phyloP scores from a whole-genome alignment of 805 yeast genomes.

The Priceomyces haplophilus region DNA sequence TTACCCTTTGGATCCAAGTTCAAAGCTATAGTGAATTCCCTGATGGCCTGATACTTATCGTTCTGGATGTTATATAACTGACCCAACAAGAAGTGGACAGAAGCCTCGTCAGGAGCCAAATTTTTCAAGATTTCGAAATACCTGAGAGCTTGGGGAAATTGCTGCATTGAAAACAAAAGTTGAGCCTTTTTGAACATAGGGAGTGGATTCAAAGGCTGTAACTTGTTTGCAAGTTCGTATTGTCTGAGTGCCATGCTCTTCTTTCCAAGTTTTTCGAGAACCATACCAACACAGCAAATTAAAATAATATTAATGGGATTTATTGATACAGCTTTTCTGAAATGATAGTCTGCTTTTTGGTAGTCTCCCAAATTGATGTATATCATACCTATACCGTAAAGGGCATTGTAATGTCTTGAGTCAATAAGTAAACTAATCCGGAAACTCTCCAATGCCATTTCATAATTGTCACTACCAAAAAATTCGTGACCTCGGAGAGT shows the following conservation, averaged over 20 bases:
- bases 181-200: constrained; percentile 90
- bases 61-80: constrained; percentile 76
- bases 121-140: constrained; percentile 71
- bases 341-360: constrained; percentile 79
- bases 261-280: constrained; percentile 71
- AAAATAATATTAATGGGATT: constrained; percentile 89
- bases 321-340: constrained; percentile 80
- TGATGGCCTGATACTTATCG: constrained; percentile 73
- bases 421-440: constrained; percentile 74
- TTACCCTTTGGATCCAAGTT: constrained; percentile 91
- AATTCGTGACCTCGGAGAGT: constrained; percentile 93
- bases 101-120: constrained; percentile 91
- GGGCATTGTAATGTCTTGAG: constrained; percentile 85
- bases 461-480: constrained; percentile 84
- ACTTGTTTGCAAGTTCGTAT: constrained; percentile 75
- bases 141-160: constrained; percentile 66
- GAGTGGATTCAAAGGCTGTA: constrained; percentile 83
- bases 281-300: constrained; percentile 92
- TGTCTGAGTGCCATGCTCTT: constrained; percentile 72
- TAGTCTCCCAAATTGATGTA: constrained; percentile 82
- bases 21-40: constrained; percentile 83
- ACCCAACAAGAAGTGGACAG: constrained; percentile 86
- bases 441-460: constrained; percentile 81
- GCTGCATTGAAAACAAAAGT: constrained; percentile 64
- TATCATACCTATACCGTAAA: constrained; percentile 95